Percentiles rank a stretch among this genome's conserved stretches.
These are phyloP conservation scores for Tetrahymena elliotti DNA, from an alignment of 73 alveolate genomes.

Conservation along the genomic window DNA sequence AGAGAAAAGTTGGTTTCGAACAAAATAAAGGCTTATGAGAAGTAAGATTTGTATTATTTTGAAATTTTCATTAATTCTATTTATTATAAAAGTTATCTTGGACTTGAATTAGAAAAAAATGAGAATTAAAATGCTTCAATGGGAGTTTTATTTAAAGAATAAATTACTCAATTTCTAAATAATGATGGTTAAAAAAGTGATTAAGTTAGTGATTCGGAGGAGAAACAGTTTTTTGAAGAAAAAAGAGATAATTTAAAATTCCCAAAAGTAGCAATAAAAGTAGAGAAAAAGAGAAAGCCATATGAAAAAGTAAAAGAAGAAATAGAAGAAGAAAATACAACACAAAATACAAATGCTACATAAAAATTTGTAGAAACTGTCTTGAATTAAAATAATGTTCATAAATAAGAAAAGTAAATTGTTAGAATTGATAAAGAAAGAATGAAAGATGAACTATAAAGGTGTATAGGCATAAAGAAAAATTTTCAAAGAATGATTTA, in stretches of 20 bases:
- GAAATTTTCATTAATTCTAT: not conserved
- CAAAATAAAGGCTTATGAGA: not conserved
- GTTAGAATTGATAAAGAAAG: not conserved
- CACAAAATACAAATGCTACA: not conserved
- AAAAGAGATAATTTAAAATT: not conserved
- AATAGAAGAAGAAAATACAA: not conserved
- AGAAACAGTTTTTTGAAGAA: not conserved
- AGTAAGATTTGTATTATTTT: not conserved
- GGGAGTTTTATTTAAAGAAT: not conserved
- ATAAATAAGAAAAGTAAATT: not conserved
- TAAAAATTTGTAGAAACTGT: not conserved
- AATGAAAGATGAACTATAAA: not conserved
- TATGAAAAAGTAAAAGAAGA: not conserved
- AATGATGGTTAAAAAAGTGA: not conserved
- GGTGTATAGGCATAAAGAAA: not conserved
- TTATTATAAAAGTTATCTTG: not conserved
- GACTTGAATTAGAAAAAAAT: not conserved
- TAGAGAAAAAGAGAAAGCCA: not conserved
- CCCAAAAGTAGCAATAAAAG: not conserved
- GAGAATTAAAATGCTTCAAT: not conserved
- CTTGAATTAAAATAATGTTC: not conserved
- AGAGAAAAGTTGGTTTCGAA: not conserved
- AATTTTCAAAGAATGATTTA: not conserved
- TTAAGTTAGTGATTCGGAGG: not conserved
- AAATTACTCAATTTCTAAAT: not conserved